Evolutionary conservation across 345 rosid species (phyloP).

Genomic region (Angophora floribunda): DNA sequence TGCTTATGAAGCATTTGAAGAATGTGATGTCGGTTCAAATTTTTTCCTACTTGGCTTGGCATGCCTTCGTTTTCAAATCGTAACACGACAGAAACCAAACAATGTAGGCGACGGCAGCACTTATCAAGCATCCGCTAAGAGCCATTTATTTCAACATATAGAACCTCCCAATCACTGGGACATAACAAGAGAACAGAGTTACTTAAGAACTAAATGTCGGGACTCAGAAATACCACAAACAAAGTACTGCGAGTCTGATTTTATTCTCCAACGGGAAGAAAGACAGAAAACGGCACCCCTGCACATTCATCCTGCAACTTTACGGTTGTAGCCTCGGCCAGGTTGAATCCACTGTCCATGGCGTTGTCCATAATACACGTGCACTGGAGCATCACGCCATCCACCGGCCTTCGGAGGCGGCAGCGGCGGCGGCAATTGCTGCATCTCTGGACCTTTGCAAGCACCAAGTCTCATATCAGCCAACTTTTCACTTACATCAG

Average conservation of each 20-base stretch:
- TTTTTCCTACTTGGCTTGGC: background rate
- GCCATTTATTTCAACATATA: background rate
- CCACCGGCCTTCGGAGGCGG: background rate
- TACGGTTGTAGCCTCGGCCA: conserved; percentile 15
- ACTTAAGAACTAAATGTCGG: background rate
- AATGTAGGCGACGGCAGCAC: background rate
- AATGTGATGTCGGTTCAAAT: background rate
- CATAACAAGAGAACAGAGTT: background rate
- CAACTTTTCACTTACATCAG: background rate
- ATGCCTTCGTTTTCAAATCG: background rate
- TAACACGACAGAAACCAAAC: background rate
- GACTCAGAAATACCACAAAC: background rate
- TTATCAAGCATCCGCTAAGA: background rate
- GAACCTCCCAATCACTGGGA: background rate
- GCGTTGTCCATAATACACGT: conserved; percentile 31
- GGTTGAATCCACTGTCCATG: conserved; percentile 25
- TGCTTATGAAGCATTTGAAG: background rate
- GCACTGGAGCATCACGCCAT: conserved; percentile 17
- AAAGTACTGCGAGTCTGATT: background rate
- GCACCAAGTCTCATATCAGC: background rate
- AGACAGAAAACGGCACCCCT: background rate
- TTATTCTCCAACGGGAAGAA: background rate
- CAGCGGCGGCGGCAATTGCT: background rate
- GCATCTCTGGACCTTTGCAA: background rate
- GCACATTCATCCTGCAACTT: background rate